A percentile compares a stretch with the other conserved stretches of the same genome.
Evolutionary conservation across 495 filamentous ascomycete species (phyloP).

Genomic region (Neurospora cerealis): DNA sequence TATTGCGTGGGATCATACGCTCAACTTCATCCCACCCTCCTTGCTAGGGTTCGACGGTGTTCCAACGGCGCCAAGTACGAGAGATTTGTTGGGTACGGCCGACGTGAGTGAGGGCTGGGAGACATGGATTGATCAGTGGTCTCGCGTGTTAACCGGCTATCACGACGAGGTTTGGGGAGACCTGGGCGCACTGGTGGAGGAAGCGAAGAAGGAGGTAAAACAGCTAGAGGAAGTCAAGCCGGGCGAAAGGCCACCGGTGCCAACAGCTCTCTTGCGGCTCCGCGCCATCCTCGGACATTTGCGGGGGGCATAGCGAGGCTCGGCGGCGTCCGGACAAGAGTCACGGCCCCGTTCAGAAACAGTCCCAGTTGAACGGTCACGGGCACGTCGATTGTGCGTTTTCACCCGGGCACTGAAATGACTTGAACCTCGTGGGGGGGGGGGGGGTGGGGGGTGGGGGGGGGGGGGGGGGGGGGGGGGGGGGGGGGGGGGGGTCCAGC

Average conservation of each 20-base stretch:
- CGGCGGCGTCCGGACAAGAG: background rate
- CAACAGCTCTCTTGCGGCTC: slow-evolving; percentile 19
- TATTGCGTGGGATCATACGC: slow-evolving; percentile 27
- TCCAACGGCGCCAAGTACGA: slow-evolving; percentile 8
- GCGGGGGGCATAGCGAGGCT: slow-evolving; percentile 3
- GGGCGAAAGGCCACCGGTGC: slow-evolving; percentile 15
- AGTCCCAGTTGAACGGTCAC: background rate
- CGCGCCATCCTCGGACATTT: slow-evolving; percentile 25
- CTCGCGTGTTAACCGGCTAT: slow-evolving; percentile 53
- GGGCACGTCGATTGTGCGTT: background rate
- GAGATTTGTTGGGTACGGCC: slow-evolving; percentile 19
- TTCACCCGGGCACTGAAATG: background rate
- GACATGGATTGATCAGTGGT: slow-evolving; percentile 47
- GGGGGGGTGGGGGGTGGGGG: too few species aligned
- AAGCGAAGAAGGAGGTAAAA: slow-evolving; percentile 50
- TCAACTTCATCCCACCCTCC: slow-evolving; percentile 32
- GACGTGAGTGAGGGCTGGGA: slow-evolving; percentile 31
- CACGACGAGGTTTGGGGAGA: slow-evolving; percentile 75
- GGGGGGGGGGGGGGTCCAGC: background rate
- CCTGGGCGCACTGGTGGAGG: slow-evolving; percentile 48
- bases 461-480: background rate
- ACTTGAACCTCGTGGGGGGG: background rate
- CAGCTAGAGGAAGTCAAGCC: slow-evolving; percentile 13
- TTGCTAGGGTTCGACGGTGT: background rate
- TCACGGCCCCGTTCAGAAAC: background rate